Conservation (phyloP, 495 filamentous ascomycete species). For the Tuber melanosporum region DNA sequence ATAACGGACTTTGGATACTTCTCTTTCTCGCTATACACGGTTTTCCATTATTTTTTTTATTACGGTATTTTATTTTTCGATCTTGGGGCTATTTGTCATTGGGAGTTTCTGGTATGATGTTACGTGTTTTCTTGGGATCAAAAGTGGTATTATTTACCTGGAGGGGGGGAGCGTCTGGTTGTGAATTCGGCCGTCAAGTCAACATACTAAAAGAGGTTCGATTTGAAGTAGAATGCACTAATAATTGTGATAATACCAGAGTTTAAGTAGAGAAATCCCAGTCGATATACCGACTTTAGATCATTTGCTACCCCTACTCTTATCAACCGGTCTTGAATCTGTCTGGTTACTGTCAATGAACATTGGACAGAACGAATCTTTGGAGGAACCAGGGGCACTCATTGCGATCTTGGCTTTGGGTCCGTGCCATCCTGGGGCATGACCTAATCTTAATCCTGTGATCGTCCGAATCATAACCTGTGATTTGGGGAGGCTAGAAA, state of each 20-base stretch:
- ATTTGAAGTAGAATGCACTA: not conserved
- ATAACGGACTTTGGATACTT: not conserved
- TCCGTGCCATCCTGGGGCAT: not conserved
- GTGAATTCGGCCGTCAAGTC: not conserved
- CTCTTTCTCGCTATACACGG: not conserved
- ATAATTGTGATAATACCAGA: not conserved
- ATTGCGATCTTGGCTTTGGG: not conserved
- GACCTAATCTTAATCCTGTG: not conserved
- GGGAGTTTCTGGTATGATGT: conserved; percentile 1
- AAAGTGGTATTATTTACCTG: not conserved
- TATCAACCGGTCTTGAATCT: not conserved
- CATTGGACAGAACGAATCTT: not conserved
- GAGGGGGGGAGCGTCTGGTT: not conserved
- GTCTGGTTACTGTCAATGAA: not conserved
- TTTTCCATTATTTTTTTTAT: conserved; percentile 1
- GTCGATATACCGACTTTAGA: not conserved
- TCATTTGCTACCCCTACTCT: not conserved
- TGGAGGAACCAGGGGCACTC: not conserved
- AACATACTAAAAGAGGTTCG: not conserved
- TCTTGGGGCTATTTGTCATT: not conserved
- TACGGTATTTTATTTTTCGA: not conserved
- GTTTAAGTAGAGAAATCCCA: not conserved
- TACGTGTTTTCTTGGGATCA: not conserved
- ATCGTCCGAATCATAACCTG: not conserved
- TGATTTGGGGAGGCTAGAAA: not conserved